Percentiles rank a stretch among this genome's conserved stretches.
These are phyloP conservation scores for Ceriops decandra DNA, from an alignment of 345 rosid genomes.

Conservation along the genomic window DNA sequence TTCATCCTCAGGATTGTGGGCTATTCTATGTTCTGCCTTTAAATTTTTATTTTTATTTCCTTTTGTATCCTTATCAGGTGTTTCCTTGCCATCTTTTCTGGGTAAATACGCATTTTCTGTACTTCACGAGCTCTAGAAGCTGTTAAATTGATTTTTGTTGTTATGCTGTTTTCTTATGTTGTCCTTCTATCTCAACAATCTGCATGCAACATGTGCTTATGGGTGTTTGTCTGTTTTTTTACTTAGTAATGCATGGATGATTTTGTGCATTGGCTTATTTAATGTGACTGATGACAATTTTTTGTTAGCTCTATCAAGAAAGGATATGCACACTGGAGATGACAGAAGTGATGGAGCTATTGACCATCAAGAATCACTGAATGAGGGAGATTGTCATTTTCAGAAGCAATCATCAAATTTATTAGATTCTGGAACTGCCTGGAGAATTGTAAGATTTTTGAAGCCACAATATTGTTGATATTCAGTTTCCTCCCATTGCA, in stretches of 20 bases:
- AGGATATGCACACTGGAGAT: constrained; percentile 13
- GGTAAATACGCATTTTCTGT: background rate
- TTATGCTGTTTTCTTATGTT: background rate
- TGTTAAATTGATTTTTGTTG: background rate
- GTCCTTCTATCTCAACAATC: background rate
- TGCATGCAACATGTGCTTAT: background rate
- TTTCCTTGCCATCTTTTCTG: background rate
- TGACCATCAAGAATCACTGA: constrained; percentile 11
- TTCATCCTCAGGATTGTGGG: background rate
- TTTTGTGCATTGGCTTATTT: constrained; percentile 4
- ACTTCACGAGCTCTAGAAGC: background rate
- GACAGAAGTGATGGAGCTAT: constrained; percentile 17
- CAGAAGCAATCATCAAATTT: constrained; percentile 22
- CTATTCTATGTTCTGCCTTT: background rate
- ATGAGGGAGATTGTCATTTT: constrained; percentile 27
- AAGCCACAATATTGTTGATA: background rate
- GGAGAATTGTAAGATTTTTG: constrained; percentile 26
- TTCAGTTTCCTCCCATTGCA: background rate
- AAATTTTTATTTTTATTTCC: background rate
- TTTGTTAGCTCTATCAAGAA: constrained; percentile 22
- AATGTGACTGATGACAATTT: constrained; percentile 9
- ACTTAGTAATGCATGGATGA: background rate
- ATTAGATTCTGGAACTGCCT: constrained; percentile 23
- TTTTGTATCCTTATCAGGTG: background rate
- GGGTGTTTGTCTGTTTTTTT: constrained; percentile 2